phyloP scores from a whole-genome alignment of 495 filamentous ascomycete species.

The Pyronema domesticum region DNA sequence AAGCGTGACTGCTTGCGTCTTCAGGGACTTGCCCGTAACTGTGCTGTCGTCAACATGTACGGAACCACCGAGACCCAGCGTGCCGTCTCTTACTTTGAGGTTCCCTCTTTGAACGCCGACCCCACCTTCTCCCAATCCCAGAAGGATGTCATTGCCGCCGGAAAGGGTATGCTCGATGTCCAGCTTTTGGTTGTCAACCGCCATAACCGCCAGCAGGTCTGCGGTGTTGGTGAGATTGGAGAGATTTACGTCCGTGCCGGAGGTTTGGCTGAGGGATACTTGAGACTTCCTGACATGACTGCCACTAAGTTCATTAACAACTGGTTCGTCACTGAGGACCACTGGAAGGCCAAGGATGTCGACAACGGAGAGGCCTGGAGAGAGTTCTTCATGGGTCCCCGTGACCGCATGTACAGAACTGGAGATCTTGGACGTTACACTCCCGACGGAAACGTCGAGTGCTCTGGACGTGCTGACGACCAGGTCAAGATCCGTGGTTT shows the following conservation, averaged over 20 bases:
- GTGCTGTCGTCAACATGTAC: slow-evolving; percentile 76
- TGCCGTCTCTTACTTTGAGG: slow-evolving; percentile 72
- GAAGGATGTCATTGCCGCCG: slow-evolving; percentile 68
- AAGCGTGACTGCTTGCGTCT: slow-evolving; percentile 71
- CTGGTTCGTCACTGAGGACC: slow-evolving; percentile 66
- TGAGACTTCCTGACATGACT: slow-evolving; percentile 51
- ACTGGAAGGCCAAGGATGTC: slow-evolving; percentile 51
- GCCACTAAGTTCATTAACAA: slow-evolving; percentile 69
- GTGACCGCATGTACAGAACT: slow-evolving; percentile 72
- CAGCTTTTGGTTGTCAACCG: slow-evolving; percentile 83
- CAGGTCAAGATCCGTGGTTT: slow-evolving; percentile 95
- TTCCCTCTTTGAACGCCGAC: slow-evolving; percentile 50
- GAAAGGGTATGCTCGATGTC: slow-evolving; percentile 81
- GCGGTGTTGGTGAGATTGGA: slow-evolving; percentile 63
- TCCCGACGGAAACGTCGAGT: slow-evolving; percentile 55
- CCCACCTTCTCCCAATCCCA: slow-evolving; percentile 51
- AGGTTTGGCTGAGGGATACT: slow-evolving; percentile 77
- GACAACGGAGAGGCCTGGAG: slow-evolving; percentile 52
- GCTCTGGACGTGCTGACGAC: slow-evolving; percentile 63
- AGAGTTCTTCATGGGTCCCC: slow-evolving; percentile 59
- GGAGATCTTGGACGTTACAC: slow-evolving; percentile 67
- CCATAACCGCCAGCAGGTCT: slow-evolving; percentile 51
- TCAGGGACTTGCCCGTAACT: slow-evolving; percentile 60
- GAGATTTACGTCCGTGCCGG: slow-evolving; percentile 81
- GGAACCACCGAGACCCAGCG: slow-evolving; percentile 82